Percentiles rank a stretch among this genome's conserved stretches.
Evolutionary conservation across 2,329 filamentous ascomycete species (phyloP).

Genomic region (Monosporascus sp.): DNA sequence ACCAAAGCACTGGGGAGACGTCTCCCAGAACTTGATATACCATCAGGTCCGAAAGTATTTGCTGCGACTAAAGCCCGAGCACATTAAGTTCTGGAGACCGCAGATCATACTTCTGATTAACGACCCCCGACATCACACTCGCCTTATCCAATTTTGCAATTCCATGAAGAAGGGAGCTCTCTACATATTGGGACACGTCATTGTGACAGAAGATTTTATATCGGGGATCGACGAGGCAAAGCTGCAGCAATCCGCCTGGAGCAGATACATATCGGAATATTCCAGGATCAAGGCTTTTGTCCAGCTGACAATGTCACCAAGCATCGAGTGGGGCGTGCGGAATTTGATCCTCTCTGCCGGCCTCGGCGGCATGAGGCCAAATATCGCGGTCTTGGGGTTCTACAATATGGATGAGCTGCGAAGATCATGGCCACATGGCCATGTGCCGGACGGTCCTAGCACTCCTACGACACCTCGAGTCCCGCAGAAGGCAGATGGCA

Average conservation of each 20-base stretch:
- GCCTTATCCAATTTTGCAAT: conserved; percentile 87
- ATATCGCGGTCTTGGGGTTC: conserved; percentile 77
- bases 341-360: conserved; percentile 80
- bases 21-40: conserved; percentile 85
- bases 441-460: conserved; percentile 47
- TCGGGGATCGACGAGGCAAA: conserved; percentile 75
- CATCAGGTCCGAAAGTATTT: conserved; percentile 83
- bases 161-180: conserved; percentile 82
- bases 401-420: conserved; percentile 77
- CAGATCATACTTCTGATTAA: conserved; percentile 83
- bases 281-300: conserved; percentile 86
- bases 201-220: conserved; percentile 78
- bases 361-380: conserved; percentile 81
- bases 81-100: conserved; percentile 91
- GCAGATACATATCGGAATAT: conserved; percentile 76
- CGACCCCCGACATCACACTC: conserved; percentile 73
- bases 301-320: conserved; percentile 77
- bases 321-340: conserved; percentile 77
- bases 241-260: conserved; percentile 76
- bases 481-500: conserved; percentile 26
- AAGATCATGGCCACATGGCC: conserved; percentile 49
- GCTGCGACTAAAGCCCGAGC: conserved; percentile 75
- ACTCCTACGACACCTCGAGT: conserved; percentile 30
- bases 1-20: conserved; percentile 85
- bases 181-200: conserved; percentile 83